Percentiles rank a stretch among this genome's conserved stretches.
Conservation (phyloP, 148 eudicot species). For the Rhododendron molle region DNA sequence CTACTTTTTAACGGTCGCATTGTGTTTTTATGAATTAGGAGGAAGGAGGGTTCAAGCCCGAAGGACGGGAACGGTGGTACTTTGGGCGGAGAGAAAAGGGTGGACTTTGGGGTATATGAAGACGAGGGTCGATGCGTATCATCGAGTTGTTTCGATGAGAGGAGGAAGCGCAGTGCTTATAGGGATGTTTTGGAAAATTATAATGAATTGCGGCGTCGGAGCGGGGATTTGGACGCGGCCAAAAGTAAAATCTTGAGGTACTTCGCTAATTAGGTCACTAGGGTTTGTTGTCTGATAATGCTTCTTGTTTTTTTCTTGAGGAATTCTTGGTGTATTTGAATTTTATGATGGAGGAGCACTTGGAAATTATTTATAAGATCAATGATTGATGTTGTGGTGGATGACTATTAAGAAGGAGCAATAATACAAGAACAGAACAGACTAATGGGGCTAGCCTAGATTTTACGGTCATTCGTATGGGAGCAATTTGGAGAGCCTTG, state of each 20-base stretch:
- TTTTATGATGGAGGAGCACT: background rate
- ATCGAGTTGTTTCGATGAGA: slow-evolving; percentile 22
- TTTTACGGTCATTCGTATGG: background rate
- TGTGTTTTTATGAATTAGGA: slow-evolving; percentile 12
- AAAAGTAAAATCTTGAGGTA: slow-evolving; percentile 63
- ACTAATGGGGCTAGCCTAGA: background rate
- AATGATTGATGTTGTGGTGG: background rate
- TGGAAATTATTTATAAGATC: background rate
- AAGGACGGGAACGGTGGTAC: slow-evolving; percentile 8
- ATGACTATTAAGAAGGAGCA: background rate
- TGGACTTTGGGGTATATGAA: slow-evolving; percentile 20
- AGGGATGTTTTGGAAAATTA: slow-evolving; percentile 42
- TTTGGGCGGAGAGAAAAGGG: slow-evolving; percentile 22
- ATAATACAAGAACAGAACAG: background rate
- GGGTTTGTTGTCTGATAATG: slow-evolving; percentile 3
- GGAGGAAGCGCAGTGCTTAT: slow-evolving; percentile 30
- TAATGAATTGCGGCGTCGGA: slow-evolving; percentile 30
- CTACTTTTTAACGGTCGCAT: background rate
- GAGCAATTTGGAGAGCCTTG: background rate
- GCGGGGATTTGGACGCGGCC: slow-evolving; percentile 42
- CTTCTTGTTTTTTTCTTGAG: background rate
- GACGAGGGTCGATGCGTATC: slow-evolving; percentile 15
- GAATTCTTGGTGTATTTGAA: background rate
- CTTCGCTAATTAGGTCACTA: background rate
- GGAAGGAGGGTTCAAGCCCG: background rate